phyloP scores from a whole-genome alignment of 2,329 filamentous ascomycete genomes.

The Onygenales sp. region DNA sequence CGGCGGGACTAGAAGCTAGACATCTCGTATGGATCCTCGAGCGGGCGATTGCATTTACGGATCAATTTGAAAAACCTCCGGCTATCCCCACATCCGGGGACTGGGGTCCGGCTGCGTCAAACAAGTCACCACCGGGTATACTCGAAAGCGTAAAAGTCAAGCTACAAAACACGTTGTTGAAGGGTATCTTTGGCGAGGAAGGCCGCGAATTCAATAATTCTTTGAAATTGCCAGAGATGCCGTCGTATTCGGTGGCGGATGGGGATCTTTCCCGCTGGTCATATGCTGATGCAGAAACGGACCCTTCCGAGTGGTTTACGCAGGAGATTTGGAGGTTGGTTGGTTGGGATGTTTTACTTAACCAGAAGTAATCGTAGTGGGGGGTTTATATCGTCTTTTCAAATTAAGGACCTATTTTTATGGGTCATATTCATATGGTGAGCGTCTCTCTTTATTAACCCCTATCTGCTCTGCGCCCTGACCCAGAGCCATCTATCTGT shows the following conservation, averaged over 20 bases:
- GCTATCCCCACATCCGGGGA: not conserved
- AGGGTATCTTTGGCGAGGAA: constrained; percentile 30
- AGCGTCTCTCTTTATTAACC: too few relatives aligned
- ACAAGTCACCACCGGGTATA: constrained; percentile 1
- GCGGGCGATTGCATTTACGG: constrained; percentile 18
- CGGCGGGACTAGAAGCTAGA: constrained; percentile 24
- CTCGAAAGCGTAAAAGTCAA: constrained; percentile 16
- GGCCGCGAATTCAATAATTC: constrained; percentile 21
- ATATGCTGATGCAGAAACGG: constrained; percentile 21
- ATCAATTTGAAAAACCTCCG: constrained; percentile 2
- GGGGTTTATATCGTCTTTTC: too few relatives aligned
- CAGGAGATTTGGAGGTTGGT: constrained; percentile 48
- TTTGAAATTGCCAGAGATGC: constrained; percentile 15
- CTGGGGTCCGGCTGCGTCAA: constrained; percentile 1
- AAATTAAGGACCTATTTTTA: too few relatives aligned
- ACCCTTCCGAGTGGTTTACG: constrained; percentile 45
- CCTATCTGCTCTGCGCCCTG: too few relatives aligned
- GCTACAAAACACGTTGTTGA: constrained; percentile 33
- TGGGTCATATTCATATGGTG: too few relatives aligned
- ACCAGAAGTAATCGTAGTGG: constrained; percentile 5
- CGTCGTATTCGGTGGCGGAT: constrained; percentile 5
- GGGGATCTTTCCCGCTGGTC: not conserved
- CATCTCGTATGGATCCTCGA: constrained; percentile 28
- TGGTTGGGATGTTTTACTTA: constrained; percentile 45
- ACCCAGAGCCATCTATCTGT: too few relatives aligned